phyloP scores from a whole-genome alignment of 495 filamentous ascomycete genomes.

The Lepidopterella palustris region DNA sequence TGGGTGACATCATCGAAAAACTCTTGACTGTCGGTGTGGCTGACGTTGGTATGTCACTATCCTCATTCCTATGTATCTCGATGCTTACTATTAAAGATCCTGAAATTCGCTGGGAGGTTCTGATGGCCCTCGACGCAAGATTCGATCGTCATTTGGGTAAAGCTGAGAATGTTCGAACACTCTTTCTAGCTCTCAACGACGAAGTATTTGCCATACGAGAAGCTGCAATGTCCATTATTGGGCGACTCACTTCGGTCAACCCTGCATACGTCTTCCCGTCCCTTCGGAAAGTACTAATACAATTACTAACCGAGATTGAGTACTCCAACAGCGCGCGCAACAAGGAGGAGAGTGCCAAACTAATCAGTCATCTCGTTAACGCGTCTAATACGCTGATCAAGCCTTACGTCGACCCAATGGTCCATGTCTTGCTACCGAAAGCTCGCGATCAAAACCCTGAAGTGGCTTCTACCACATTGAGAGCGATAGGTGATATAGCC shows the following conservation, averaged over 20 bases:
- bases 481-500: constrained; percentile 86
- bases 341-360: constrained; percentile 90
- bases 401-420: constrained; percentile 92
- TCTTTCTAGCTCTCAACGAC: constrained; percentile 96
- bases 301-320: constrained; percentile 89
- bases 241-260: constrained; percentile 82
- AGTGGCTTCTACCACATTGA: constrained; percentile 87
- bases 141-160: constrained; percentile 94
- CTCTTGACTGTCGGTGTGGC: constrained; percentile 90
- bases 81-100: constrained; percentile 44
- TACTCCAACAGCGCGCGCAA: constrained; percentile 89
- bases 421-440: constrained; percentile 82
- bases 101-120: constrained; percentile 79
- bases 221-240: constrained; percentile 92
- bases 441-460: constrained; percentile 73
- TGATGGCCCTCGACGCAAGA: constrained; percentile 79
- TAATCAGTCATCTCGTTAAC: constrained; percentile 85
- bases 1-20: constrained; percentile 95
- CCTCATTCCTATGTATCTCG: background rate
- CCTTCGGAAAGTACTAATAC: constrained; percentile 86
- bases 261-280: constrained; percentile 96
- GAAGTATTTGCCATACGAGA: constrained; percentile 86
- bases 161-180: constrained; percentile 88
- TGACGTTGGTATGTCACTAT: constrained; percentile 47
- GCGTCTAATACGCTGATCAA: constrained; percentile 87